Percentiles rank a stretch among this genome's conserved stretches.
Evolutionary conservation across 495 filamentous ascomycete species (phyloP).

Genomic region (Neurospora intermedia): DNA sequence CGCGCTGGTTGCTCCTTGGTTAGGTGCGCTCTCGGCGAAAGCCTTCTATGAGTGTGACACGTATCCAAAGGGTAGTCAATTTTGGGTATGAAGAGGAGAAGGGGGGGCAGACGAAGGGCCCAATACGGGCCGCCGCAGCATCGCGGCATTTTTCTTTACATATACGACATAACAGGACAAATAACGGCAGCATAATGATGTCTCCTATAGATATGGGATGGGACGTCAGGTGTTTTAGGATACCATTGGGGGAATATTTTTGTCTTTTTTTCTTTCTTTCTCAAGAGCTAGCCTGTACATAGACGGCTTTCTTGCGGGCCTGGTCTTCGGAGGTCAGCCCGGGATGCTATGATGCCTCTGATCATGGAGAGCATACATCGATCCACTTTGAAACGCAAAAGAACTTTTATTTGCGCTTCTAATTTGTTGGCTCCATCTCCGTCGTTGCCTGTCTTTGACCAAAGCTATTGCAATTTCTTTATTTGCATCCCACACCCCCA

Average conservation of each 20-base stretch:
- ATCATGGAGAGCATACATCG: background rate
- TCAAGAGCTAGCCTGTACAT: background rate
- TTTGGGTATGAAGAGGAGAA: background rate
- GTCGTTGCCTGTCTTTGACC: background rate
- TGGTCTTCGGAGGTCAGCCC: background rate
- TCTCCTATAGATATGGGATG: slow-evolving; percentile 1
- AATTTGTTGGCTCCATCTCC: background rate
- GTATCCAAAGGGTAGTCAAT: background rate
- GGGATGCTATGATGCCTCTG: background rate
- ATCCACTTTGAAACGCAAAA: background rate
- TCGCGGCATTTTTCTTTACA: background rate
- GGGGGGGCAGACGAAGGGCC: background rate
- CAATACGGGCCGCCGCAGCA: background rate
- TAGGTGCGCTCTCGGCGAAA: slow-evolving; percentile 85
- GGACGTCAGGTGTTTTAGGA: background rate
- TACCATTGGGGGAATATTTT: background rate
- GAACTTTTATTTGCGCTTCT: background rate
- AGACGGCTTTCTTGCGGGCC: background rate
- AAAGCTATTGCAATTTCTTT: background rate
- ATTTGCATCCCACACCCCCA: background rate
- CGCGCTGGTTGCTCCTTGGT: slow-evolving; percentile 83
- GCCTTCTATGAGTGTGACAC: slow-evolving; percentile 48
- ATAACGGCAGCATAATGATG: slow-evolving; percentile 1
- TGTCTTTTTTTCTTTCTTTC: background rate
- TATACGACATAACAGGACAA: background rate